Evolutionary conservation across 768 basidiomycete genomes (phyloP).

Genomic region (Pleurotus cornucopiae): DNA sequence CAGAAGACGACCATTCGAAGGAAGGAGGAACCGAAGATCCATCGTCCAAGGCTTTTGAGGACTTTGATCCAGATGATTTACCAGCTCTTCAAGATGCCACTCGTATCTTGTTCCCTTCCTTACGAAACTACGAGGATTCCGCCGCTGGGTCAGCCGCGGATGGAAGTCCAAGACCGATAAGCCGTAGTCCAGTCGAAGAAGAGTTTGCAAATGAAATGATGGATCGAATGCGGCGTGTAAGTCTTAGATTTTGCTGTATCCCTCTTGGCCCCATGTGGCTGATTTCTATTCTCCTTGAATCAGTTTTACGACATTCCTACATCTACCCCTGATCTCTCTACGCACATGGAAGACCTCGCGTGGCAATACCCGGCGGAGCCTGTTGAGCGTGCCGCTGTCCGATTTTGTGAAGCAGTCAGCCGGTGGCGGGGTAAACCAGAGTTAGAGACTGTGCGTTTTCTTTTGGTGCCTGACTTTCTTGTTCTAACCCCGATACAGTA

Average conservation of each 20-base stretch:
- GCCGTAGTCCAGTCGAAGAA: slow-evolving; percentile 41
- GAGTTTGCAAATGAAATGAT: slow-evolving; percentile 77
- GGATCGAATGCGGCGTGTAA: slow-evolving; percentile 63
- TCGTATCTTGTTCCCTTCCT: slow-evolving; percentile 63
- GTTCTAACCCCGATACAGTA: slow-evolving; percentile 39
- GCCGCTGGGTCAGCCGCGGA: no score
- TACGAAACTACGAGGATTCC: slow-evolving; percentile 17
- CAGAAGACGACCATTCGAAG: slow-evolving; percentile 10
- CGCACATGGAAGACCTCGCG: slow-evolving; percentile 75
- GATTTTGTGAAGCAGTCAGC: slow-evolving; percentile 80
- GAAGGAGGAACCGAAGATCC: slow-evolving; percentile 6
- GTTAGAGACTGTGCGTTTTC: slow-evolving; percentile 59
- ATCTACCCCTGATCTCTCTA: slow-evolving; percentile 68
- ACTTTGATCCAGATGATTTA: slow-evolving; percentile 74
- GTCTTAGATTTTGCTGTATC: slow-evolving; percentile 18
- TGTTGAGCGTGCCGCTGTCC: slow-evolving; percentile 70
- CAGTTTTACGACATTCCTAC: slow-evolving; percentile 78
- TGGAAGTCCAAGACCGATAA: background rate
- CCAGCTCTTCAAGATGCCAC: slow-evolving; percentile 64
- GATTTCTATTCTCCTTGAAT: background rate
- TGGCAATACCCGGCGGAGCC: slow-evolving; percentile 81
- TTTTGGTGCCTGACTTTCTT: slow-evolving; percentile 10
- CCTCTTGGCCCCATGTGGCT: background rate
- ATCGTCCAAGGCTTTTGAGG: slow-evolving; percentile 40
- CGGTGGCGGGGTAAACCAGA: slow-evolving; percentile 85